These are phyloP conservation scores for Saccharum officinarum DNA, from an alignment of 176 grass and related monocot species.

Conservation along the genomic window DNA sequence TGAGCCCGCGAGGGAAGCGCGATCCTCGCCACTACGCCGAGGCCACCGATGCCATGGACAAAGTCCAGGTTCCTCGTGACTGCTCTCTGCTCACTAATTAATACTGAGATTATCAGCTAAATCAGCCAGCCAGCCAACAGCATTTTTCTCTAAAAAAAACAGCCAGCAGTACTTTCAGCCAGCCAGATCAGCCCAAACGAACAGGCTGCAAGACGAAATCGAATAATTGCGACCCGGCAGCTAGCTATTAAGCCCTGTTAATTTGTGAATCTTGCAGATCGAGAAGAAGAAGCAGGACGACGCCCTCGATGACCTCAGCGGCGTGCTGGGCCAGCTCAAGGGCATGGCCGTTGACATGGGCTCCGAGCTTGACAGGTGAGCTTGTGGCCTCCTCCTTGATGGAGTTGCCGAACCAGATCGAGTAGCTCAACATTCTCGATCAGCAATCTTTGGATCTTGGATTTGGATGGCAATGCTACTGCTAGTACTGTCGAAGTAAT, in stretches of 20 bases:
- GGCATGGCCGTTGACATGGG: conserved; percentile 86
- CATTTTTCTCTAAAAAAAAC: no score
- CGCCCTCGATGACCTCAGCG: conserved; percentile 68
- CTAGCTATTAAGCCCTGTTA: background rate
- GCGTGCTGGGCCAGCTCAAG: conserved; percentile 74
- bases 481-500: background rate
- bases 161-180: no score
- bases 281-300: conserved; percentile 85
- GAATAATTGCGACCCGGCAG: background rate
- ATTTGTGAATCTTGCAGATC: conserved; percentile 27
- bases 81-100: background rate
- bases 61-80: conserved; percentile 62
- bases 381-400: background rate
- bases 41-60: conserved; percentile 53
- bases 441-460: background rate
- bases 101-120: no score
- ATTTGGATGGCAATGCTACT: background rate
- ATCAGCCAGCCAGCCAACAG: no score
- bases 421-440: background rate
- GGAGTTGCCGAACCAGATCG: background rate
- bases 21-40: conserved; percentile 45
- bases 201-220: background rate
- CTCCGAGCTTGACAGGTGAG: conserved; percentile 66
- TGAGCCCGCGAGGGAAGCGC: conserved; percentile 49
- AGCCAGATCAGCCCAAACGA: no score